Percentiles rank a stretch among this genome's conserved stretches.
phyloP scores from a whole-genome alignment of 1,139 yeast species.

The Kurtzmaniella quercitrusa region DNA sequence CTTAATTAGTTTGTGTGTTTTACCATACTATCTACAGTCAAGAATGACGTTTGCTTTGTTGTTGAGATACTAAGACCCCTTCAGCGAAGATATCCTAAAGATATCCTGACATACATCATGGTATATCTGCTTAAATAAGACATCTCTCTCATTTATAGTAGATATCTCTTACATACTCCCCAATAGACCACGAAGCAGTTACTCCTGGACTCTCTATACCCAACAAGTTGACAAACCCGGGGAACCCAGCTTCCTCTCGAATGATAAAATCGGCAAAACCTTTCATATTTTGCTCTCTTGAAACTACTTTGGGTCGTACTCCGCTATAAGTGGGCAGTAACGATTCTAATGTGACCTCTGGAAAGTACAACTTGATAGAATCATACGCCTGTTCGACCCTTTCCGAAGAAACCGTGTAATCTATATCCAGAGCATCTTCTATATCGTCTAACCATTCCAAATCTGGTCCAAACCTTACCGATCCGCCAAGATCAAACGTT shows the following conservation, averaged over 20 bases:
- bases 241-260: slow-evolving; percentile 59
- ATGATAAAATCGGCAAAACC: slow-evolving; percentile 72
- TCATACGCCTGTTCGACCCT: slow-evolving; percentile 53
- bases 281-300: slow-evolving; percentile 33
- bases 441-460: slow-evolving; percentile 61
- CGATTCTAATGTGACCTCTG: slow-evolving; percentile 46
- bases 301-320: slow-evolving; percentile 69
- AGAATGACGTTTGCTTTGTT: no score
- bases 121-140: no score
- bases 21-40: no score
- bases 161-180: slow-evolving; percentile 56
- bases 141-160: slow-evolving; percentile 20
- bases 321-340: slow-evolving; percentile 74
- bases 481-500: slow-evolving; percentile 80
- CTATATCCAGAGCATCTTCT: slow-evolving; percentile 29
- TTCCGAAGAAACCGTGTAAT: slow-evolving; percentile 42
- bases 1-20: no score
- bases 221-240: slow-evolving; percentile 74
- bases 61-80: no score
- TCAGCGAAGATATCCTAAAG: no score
- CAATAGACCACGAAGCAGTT: slow-evolving; percentile 79
- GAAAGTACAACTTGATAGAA: slow-evolving; percentile 63
- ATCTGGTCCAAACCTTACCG: slow-evolving; percentile 83
- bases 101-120: no score
- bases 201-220: slow-evolving; percentile 92